Evolutionary conservation across 2,329 filamentous ascomycete species (phyloP).

Genomic region (Didymella keratinophila): DNA sequence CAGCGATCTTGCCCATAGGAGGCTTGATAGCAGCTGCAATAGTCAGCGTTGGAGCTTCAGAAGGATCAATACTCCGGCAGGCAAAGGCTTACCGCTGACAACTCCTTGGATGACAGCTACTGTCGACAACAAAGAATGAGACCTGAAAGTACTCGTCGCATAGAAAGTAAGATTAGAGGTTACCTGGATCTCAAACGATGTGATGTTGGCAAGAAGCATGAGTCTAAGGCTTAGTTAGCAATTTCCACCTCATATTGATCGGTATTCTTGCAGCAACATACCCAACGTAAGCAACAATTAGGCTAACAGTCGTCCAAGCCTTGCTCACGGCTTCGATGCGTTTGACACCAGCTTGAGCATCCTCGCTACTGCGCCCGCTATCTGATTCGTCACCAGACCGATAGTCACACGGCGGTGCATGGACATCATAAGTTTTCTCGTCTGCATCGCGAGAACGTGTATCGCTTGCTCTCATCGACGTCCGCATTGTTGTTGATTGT

Average conservation of each 20-base stretch:
- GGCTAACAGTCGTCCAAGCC: constrained; percentile 57
- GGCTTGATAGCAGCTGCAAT: constrained; percentile 63
- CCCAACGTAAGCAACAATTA: constrained; percentile 58
- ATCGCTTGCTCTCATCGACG: constrained; percentile 18
- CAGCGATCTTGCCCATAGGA: constrained; percentile 67
- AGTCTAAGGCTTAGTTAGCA: constrained; percentile 26
- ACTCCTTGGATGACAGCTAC: constrained; percentile 70
- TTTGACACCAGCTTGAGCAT: constrained; percentile 57
- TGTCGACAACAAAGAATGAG: constrained; percentile 71
- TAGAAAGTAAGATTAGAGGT: constrained; percentile 68
- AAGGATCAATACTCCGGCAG: neutral
- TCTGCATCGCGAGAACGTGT: constrained; percentile 1
- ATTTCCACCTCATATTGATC: neutral
- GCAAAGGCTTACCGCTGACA: constrained; percentile 53
- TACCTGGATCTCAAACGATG: constrained; percentile 71
- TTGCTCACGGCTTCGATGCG: constrained; percentile 58
- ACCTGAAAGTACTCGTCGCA: constrained; percentile 69
- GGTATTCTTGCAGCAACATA: constrained; percentile 18
- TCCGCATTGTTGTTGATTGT: constrained; percentile 18
- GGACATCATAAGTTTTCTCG: constrained; percentile 11
- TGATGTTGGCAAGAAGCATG: constrained; percentile 69
- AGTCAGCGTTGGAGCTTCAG: neutral
- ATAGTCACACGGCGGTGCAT: constrained; percentile 9
- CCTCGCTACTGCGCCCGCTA: constrained; percentile 17
- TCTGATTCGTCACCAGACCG: constrained; percentile 19